A percentile compares a stretch with the other conserved stretches of the same genome.
These are phyloP conservation scores for Hypoxylon fragiforme DNA, from an alignment of 495 filamentous ascomycete species.

Conservation along the genomic window DNA sequence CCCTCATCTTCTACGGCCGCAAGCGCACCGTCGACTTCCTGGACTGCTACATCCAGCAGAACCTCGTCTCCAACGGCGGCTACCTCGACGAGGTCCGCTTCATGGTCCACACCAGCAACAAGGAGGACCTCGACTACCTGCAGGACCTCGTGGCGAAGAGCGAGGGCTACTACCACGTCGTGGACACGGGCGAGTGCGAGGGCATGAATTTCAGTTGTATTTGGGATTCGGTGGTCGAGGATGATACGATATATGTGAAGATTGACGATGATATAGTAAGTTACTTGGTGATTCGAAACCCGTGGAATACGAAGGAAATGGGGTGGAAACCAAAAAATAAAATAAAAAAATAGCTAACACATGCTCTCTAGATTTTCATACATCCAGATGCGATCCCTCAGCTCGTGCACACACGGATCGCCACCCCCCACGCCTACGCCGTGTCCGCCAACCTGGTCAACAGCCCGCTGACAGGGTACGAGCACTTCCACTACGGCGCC, in stretches of 20 bases:
- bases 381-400: constrained; percentile 58
- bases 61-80: constrained; percentile 55
- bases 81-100: constrained; percentile 59
- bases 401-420: constrained; percentile 55
- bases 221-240: constrained; percentile 41
- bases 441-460: constrained; percentile 60
- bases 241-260: constrained; percentile 54
- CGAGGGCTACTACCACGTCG: constrained; percentile 30
- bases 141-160: constrained; percentile 35
- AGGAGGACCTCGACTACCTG: constrained; percentile 52
- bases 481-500: constrained; percentile 50
- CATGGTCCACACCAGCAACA: constrained; percentile 52
- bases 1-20: constrained; percentile 54
- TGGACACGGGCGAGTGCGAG: constrained; percentile 29
- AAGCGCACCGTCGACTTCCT: constrained; percentile 52
- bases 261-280: constrained; percentile 59
- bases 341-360: constrained; percentile 9
- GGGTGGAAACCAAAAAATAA: too few relatives aligned
- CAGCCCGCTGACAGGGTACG: constrained; percentile 47
- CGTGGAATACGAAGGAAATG: too few relatives aligned
- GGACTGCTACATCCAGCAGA: constrained; percentile 60
- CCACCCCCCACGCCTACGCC: constrained; percentile 50
- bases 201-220: constrained; percentile 38
- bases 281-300: too few relatives aligned
- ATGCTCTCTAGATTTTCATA: constrained; percentile 43